These are phyloP conservation scores for Pyrus betulifolia DNA, from an alignment of 306 rosid species.

Conservation along the genomic window DNA sequence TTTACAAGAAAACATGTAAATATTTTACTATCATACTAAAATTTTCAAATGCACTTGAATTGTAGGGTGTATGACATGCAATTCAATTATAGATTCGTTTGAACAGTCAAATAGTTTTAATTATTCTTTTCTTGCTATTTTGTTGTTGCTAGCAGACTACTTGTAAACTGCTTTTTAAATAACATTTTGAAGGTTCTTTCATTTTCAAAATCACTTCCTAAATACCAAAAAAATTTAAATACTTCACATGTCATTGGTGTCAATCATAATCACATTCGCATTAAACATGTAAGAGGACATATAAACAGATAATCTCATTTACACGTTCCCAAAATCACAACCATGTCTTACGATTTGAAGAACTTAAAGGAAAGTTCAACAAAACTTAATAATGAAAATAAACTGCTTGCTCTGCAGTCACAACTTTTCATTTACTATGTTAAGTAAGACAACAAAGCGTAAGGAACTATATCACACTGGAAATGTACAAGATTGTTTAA, in stretches of 20 bases:
- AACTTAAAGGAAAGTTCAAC: neutral
- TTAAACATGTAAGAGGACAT: neutral
- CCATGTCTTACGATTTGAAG: neutral
- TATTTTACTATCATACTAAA: neutral
- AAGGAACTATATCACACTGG: neutral
- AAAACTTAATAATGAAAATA: neutral
- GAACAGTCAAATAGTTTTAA: neutral
- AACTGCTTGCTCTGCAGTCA: neutral
- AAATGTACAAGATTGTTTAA: neutral
- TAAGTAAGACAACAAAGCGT: neutral
- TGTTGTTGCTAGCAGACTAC: neutral
- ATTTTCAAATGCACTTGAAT: neutral
- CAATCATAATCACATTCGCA: neutral
- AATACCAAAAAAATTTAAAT: neutral
- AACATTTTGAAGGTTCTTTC: neutral
- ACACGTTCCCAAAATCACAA: neutral
- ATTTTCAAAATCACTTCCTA: neutral
- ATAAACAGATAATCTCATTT: neutral
- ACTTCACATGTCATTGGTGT: neutral
- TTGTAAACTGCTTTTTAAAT: neutral
- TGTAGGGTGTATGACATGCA: too few relatives aligned
- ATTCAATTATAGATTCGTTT: neutral
- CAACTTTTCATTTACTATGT: neutral
- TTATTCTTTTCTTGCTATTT: neutral
- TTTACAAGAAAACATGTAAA: neutral